Base-by-base conservation (phyloP, 805 yeast species). In the Zygosaccharomyces kombuchaensis region DNA sequence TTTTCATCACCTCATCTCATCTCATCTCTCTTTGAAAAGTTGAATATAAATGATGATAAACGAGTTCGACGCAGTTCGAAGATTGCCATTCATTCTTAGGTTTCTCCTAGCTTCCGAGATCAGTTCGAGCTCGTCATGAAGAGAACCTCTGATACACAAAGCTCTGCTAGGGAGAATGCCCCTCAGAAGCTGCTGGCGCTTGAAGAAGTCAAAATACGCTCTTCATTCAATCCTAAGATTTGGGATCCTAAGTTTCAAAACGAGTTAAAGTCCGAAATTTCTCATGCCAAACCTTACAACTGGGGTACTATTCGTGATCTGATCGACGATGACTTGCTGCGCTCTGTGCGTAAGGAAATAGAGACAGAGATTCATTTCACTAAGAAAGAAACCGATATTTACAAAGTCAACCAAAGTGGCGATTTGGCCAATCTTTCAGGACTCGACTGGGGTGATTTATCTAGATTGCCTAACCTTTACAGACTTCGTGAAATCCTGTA, bases 311-410 rank as follows among this genome's bases (percentile, higher is more conserved):
- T 93, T 39, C 73, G 71, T 17, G 76, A 81, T 27, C 69, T 93
- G 38, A 74, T 93, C 34, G 79, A 90, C 60, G 96, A 91, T 53
- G 77, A 80, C 1, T 68, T 95, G 31, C 68, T 93, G 44, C 71
- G 93, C 51, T 75, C 77, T 25, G 98, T 95, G 1, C 76, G 98
- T 40, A 78, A 78, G 46, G 99, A 93, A 64, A 89, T 95, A 21
- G 76, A 87, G 53, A 68, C 74, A 2, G 84, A 89, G 58, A 83
- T 93, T 50, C 93, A 87, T 36, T 93, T 95, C 72, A 89, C 98
- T 8, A 80, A 82, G 56, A 93, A 95, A 65, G 99, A 95, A 66
- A 93, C 99, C 0, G 99, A 93, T 62, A 93, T 93, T 52, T 93
- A 93, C 67, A 90, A 87, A 64, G 96, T 91, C 25, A 81, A 68